Base-by-base conservation (phyloP, 495 filamentous ascomycete genomes). In the Xylaria castorea region DNA sequence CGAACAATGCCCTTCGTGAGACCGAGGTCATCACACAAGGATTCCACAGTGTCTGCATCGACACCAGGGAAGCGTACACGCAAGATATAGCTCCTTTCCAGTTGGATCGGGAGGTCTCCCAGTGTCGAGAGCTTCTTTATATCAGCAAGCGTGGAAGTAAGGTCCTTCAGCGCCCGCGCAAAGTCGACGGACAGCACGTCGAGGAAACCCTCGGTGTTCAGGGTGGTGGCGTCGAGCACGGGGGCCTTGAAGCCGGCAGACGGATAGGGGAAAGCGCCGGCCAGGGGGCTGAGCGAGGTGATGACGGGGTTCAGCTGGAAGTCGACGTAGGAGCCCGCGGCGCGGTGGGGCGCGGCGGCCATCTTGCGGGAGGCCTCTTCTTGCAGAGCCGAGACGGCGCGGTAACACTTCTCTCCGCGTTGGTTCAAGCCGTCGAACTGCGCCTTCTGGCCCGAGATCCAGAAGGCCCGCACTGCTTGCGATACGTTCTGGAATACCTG, bases 401-500 rank as follows among this genome's bases (percentile, higher is more conserved):
- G 90, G 84, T 91, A 97, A 34, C 89, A 88, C 85, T 92, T 93
- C 81, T 94, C 90, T 57, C 94, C 94, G 8, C 87, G 79, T 14
- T 89, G 83, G 57, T 89, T 87, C 40, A 91, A 78, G 20, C 94
- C 94, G 78, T 97, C 92, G 73, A 92, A 97, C 53, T 92, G 90
- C 16, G 91, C 91, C 77, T 94, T 95, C 71, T 95, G 90, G 1
- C 96, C 96, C 0, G 90, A 92, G n/a, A 97, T 82, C 80, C 91
- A 91, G 81, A 99, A 97, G 1, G 94, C 94, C 6, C 96, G 91
- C 65, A 97, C 90, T 0, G 94, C 96, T 71, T 92, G 89, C 25
- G 93, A 97, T 2, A 98, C 95, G 83, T 97, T 97, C 76, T 94
- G 90, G n/a, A 98, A 86, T 25, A 98, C 93, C 79, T 98, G 92